phyloP scores from a whole-genome alignment of 768 basidiomycete genomes.

The Hypsizygus marmoreus region DNA sequence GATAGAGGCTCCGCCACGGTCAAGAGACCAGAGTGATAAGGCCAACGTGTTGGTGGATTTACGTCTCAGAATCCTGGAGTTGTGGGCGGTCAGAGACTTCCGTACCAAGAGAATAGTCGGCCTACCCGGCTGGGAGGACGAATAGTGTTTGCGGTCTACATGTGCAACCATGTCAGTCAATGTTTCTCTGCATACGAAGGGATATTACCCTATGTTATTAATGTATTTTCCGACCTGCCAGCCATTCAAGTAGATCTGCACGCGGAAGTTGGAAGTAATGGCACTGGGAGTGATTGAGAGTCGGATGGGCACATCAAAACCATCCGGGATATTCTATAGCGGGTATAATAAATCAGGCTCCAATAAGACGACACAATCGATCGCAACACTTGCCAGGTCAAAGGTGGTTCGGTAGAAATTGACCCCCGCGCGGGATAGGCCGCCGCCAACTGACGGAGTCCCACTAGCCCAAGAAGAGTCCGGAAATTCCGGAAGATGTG shows the following conservation, averaged over 20 bases:
- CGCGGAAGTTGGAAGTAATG: constrained; percentile 48
- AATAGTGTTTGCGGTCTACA: constrained; percentile 50
- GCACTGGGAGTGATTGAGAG: constrained; percentile 45
- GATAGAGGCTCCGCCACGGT: constrained; percentile 41
- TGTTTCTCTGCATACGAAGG: too few species aligned
- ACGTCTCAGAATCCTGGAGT: constrained; percentile 41
- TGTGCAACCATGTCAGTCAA: constrained; percentile 1
- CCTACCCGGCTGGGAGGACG: constrained; percentile 49
- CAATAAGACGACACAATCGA: not conserved
- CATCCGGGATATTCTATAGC: constrained; percentile 36
- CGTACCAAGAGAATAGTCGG: not conserved
- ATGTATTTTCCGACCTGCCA: constrained; percentile 57
- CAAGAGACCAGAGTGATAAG: constrained; percentile 52
- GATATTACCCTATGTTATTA: constrained; percentile 52
- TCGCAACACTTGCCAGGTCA: constrained; percentile 29
- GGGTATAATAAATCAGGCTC: not conserved
- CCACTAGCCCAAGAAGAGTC: constrained; percentile 40
- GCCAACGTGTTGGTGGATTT: constrained; percentile 47
- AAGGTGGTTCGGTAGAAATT: constrained; percentile 49
- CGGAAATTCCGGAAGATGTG: constrained; percentile 50
- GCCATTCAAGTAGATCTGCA: constrained; percentile 52
- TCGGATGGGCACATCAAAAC: constrained; percentile 46
- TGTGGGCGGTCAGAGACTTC: not conserved
- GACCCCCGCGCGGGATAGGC: constrained; percentile 38
- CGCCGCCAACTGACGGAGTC: constrained; percentile 29